phyloP scores from a whole-genome alignment of 768 basidiomycete species.

The Termitomyces bulborhizus region DNA sequence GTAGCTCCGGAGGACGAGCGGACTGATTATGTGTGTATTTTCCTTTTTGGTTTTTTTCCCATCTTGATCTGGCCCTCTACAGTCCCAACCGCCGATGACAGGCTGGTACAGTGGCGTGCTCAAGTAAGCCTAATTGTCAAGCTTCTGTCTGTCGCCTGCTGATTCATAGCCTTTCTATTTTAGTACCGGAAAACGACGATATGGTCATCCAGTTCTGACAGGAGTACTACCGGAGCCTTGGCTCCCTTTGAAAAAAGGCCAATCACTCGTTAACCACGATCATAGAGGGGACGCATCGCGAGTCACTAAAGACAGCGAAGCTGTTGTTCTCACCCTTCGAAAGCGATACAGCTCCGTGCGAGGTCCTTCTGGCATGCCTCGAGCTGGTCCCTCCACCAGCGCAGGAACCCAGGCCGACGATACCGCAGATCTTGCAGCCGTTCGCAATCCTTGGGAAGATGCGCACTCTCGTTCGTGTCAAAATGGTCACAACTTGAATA shows the following conservation, averaged over 20 bases:
- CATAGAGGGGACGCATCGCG: constrained; percentile 28
- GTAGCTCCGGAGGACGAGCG: constrained; percentile 92
- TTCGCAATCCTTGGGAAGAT: constrained; percentile 64
- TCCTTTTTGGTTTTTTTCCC: background rate
- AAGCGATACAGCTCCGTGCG: constrained; percentile 45
- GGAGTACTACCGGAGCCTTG: constrained; percentile 91
- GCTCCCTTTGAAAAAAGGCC: constrained; percentile 85
- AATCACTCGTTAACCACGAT: constrained; percentile 61
- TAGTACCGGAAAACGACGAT: constrained; percentile 91
- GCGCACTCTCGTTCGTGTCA: constrained; percentile 22
- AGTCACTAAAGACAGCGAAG: constrained; percentile 42
- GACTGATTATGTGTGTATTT: constrained; percentile 70
- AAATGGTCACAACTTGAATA: constrained; percentile 27
- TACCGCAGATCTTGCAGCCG: constrained; percentile 19
- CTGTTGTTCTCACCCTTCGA: constrained; percentile 78
- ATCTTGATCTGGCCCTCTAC: constrained; percentile 8
- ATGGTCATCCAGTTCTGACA: constrained; percentile 93
- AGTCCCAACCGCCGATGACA: constrained; percentile 97
- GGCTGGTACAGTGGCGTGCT: constrained; percentile 92
- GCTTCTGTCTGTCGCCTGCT: constrained; percentile 2
- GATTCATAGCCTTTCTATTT: background rate
- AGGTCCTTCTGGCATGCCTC: background rate
- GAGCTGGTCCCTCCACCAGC: constrained; percentile 11
- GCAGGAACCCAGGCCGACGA: constrained; percentile 4
- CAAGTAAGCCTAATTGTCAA: constrained; percentile 45